phyloP scores from a whole-genome alignment of 306 rosid species.

The Quercus bicolor region DNA sequence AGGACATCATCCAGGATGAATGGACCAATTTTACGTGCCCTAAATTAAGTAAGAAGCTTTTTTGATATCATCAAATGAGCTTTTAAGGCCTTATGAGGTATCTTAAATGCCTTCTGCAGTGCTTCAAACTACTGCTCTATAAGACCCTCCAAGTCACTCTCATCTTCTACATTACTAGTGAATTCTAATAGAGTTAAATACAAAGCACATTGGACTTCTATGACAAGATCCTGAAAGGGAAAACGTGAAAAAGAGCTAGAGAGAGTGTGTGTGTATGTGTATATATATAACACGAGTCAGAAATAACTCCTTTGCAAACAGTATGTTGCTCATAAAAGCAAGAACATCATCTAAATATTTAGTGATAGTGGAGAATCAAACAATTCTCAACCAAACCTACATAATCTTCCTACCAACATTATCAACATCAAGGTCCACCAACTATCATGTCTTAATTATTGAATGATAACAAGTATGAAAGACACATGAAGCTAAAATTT shows the following conservation, averaged over 20 bases:
- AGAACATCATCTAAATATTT: neutral
- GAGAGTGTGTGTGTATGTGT: no score
- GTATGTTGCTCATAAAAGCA: neutral
- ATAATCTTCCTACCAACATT: neutral
- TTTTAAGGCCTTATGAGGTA: conserved; percentile 11
- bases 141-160: conserved; percentile 5
- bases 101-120: conserved; percentile 75
- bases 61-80: no score
- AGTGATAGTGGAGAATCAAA: neutral
- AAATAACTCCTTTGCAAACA: neutral
- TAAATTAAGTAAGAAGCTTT: no score
- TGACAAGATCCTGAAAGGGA: conserved; percentile 36
- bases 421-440: neutral
- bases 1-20: no score
- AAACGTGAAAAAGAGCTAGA: neutral
- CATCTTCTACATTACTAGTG: conserved; percentile 36
- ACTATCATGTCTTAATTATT: neutral
- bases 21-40: no score
- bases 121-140: conserved; percentile 51
- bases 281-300: no score
- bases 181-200: conserved; percentile 34
- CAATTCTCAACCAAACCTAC: neutral
- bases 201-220: conserved; percentile 59
- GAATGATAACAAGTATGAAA: neutral
- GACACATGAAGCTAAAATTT: neutral